Base-by-base conservation (phyloP, 805 yeast genomes). In the Wickerhamiella qilinensis region DNA sequence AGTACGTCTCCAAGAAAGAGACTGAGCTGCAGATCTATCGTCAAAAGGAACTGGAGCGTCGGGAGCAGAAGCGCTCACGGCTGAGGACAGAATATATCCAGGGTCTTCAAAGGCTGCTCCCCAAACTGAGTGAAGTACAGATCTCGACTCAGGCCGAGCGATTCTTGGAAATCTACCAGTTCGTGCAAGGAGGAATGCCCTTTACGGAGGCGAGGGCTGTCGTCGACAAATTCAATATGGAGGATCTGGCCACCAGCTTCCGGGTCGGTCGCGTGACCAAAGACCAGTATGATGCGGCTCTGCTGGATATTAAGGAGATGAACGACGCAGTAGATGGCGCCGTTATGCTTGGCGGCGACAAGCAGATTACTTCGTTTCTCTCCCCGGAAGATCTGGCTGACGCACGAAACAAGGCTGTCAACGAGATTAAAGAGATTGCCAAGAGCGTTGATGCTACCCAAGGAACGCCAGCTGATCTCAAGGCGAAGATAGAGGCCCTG, bases 1-100 rank as follows among this genome's bases (percentile, higher is more conserved):
- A 62, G 11, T 68, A 67, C 46, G 63, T 77, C 67, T 66, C 75
- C 3, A 71, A 93, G 58, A 79, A 81, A 53, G 83, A 79, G 51
- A 65, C 62, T 38, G 59, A 74, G 32, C 69, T 67, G 7, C 69
- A 68, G 47, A 75, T 75, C 12, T 64, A 59, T n/a, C 59, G 79
- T 32, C 49, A 67, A 34, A 53, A 63, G 35, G 57, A 52, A 3
- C 52, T 62, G 22, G 51, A 59, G 24, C 54, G 55, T 32, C 69
- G 79, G 51, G 62, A 62, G 35, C 49, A 41, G 3, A 55, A 57
- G 30, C 65, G 75, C 43, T 48, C 40, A 4, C 43, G 47, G 11
- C 53, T 57, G 33, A 43, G 50, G 14, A 44, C 53, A 0, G 39
- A 48, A 2, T 68, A 67, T 41, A 34, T 47, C 6, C 44, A 53